Evolutionary conservation across 306 rosid species (phyloP).

Genomic region (Spatholobus suberectus): DNA sequence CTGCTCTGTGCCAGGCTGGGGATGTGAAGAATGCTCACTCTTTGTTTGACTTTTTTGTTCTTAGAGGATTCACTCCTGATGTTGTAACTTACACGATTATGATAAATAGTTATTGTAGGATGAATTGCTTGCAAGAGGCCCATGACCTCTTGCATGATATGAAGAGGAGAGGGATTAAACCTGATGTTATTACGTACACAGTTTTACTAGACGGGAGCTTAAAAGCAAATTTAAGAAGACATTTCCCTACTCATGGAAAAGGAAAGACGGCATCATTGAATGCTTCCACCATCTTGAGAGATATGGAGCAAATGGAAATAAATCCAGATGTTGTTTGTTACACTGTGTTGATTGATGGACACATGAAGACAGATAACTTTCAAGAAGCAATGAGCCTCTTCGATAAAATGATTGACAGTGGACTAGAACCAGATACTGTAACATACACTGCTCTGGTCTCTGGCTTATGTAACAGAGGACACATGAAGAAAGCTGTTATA

Average conservation of each 20-base stretch:
- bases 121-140: conserved; percentile 64
- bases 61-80: conserved; percentile 62
- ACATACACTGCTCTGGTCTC: conserved; percentile 73
- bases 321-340: conserved; percentile 68
- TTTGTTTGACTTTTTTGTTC: conserved; percentile 55
- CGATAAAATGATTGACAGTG: conserved; percentile 62
- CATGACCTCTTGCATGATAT: conserved; percentile 68
- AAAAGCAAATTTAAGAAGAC: conserved; percentile 43
- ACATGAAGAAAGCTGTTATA: conserved; percentile 47
- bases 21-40: conserved; percentile 56
- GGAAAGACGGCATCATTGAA: conserved; percentile 27
- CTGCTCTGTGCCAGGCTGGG: conserved; percentile 64
- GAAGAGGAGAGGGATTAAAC: conserved; percentile 71
- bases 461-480: conserved; percentile 52
- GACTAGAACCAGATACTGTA: conserved; percentile 75
- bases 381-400: conserved; percentile 61
- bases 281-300: conserved; percentile 58
- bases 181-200: conserved; percentile 74
- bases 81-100: conserved; percentile 72
- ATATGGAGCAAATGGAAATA: conserved; percentile 64
- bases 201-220: conserved; percentile 69
- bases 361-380: conserved; percentile 57
- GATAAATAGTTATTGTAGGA: conserved; percentile 75
- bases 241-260: conserved; percentile 22
- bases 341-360: conserved; percentile 76